Conservation (phyloP, 352 stramenopile species). For the Globisporangium okanoganense region DNA sequence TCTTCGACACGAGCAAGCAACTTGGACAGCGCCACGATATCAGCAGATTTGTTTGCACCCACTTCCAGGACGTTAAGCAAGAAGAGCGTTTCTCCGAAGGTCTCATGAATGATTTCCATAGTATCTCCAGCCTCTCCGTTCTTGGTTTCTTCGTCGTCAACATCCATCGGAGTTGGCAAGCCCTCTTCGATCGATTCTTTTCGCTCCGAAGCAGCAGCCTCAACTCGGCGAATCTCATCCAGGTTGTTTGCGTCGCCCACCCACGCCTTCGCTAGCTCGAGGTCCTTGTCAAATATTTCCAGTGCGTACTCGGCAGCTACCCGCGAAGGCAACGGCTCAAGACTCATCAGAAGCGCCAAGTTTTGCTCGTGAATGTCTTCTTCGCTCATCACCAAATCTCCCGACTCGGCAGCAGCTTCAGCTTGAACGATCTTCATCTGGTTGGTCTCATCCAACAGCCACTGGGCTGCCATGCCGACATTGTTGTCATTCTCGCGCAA, state of each 20-base stretch:
- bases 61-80: constrained; percentile 93
- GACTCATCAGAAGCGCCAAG: constrained; percentile 68
- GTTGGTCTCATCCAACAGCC: constrained; percentile 79
- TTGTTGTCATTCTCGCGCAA: constrained; percentile 66
- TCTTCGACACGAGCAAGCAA: constrained; percentile 95
- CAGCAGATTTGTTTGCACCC: constrained; percentile 33
- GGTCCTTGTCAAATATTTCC: constrained; percentile 55
- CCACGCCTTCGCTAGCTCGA: constrained; percentile 64
- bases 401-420: constrained; percentile 47
- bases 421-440: constrained; percentile 62
- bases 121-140: constrained; percentile 42
- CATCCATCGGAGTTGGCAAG: constrained; percentile 27
- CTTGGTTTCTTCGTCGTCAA: constrained; percentile 46
- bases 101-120: constrained; percentile 57
- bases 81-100: constrained; percentile 73
- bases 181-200: constrained; percentile 1
- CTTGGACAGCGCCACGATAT: constrained; percentile 70
- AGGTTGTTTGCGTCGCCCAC: constrained; percentile 51
- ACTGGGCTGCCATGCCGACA: constrained; percentile 72
- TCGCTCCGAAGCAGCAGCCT: constrained; percentile 19
- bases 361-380: constrained; percentile 68
- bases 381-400: constrained; percentile 47
- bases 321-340: constrained; percentile 45
- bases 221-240: constrained; percentile 61
- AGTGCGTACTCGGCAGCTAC: constrained; percentile 61